Conservation (phyloP, 78 protist genomes). For the Bodo saltans region DNA sequence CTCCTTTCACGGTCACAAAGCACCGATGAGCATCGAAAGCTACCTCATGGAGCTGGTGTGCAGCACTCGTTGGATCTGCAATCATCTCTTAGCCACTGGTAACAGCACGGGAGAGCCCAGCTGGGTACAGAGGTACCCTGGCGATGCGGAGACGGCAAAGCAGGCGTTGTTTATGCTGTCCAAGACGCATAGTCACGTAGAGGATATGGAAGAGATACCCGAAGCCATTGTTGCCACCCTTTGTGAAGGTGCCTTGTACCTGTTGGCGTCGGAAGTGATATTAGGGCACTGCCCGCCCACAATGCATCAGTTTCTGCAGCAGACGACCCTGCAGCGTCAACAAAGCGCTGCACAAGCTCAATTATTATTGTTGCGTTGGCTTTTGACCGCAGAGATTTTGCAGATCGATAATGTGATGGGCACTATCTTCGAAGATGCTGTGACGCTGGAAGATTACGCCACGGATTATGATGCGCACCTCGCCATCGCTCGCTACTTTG, state of each 20-base stretch:
- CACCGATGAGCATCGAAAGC: neutral
- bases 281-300: neutral
- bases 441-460: neutral
- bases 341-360: neutral
- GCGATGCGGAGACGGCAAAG: neutral
- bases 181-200: neutral
- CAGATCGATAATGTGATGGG: neutral
- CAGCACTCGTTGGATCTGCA: neutral
- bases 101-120: neutral
- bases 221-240: neutral
- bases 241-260: neutral
- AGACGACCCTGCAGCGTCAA: neutral
- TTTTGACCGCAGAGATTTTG: neutral
- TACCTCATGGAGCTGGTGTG: neutral
- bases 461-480: neutral
- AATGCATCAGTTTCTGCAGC: neutral
- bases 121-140: neutral
- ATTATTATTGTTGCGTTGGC: neutral
- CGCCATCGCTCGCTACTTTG: neutral
- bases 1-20: no score
- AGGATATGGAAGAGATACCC: neutral
- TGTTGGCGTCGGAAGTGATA: neutral
- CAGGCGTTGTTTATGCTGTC: neutral
- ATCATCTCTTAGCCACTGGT: neutral
- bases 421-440: neutral